Percentiles rank a stretch among this genome's conserved stretches.
Conservation (phyloP, 2,329 filamentous ascomycete species). For the Ploettnerulaceae sp. region DNA sequence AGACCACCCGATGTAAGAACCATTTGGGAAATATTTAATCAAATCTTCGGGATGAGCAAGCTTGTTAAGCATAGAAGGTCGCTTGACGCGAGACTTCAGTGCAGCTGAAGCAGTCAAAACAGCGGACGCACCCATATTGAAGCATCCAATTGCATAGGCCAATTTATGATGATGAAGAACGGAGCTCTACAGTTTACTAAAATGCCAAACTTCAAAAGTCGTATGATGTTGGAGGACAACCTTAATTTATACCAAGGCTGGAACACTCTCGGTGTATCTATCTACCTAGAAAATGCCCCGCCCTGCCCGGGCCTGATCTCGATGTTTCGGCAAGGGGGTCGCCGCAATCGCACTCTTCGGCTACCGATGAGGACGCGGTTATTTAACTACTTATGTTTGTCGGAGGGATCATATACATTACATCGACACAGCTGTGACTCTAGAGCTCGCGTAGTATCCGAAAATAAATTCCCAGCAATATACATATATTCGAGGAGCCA, state of each 20-base stretch:
- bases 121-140: slow-evolving; percentile 27
- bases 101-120: slow-evolving; percentile 39
- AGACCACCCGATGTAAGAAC: slow-evolving; percentile 84
- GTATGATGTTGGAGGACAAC: slow-evolving; percentile 17
- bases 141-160: slow-evolving; percentile 2
- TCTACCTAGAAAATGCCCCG: not conserved
- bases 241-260: slow-evolving; percentile 10
- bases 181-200: not conserved
- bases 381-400: not conserved
- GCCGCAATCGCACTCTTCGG: slow-evolving; percentile 17
- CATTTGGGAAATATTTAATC: slow-evolving; percentile 75
- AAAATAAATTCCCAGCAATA: no score
- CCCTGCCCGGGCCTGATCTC: slow-evolving; percentile 7
- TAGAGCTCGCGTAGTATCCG: not conserved
- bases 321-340: not conserved
- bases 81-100: slow-evolving; percentile 68
- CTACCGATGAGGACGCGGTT: not conserved
- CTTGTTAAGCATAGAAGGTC: slow-evolving; percentile 75
- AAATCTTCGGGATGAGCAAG: slow-evolving; percentile 74
- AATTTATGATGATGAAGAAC: slow-evolving; percentile 1
- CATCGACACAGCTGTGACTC: not conserved
- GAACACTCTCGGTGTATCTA: slow-evolving; percentile 5
- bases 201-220: slow-evolving; percentile 4
- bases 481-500: no score
- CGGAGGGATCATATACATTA: not conserved